These are phyloP conservation scores for Ganoderma lingzhi DNA, from an alignment of 1,284 basidiomycete genomes.

Conservation along the genomic window DNA sequence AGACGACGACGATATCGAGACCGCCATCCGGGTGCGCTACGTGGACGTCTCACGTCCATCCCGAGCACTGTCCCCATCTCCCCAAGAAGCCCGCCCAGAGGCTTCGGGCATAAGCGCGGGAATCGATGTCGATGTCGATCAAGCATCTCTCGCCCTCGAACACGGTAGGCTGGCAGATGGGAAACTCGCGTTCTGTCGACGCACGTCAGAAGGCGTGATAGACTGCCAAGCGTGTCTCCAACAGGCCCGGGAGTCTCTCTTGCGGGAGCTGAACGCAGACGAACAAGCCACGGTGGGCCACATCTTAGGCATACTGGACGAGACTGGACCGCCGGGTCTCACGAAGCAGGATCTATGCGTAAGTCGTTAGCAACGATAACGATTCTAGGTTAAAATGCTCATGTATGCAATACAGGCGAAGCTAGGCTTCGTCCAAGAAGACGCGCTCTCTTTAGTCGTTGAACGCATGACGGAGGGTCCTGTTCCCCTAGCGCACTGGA, in stretches of 20 bases:
- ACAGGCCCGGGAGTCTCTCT: conserved; percentile 48
- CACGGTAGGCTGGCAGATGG: conserved; percentile 60
- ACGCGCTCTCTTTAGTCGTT: conserved; percentile 14
- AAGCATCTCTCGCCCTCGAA: conserved; percentile 20
- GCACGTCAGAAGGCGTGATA: conserved; percentile 52
- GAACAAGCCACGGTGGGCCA: conserved; percentile 47
- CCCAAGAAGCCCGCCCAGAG: conserved; percentile 22
- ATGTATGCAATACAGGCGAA: conserved; percentile 9
- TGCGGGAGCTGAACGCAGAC: conserved; percentile 44
- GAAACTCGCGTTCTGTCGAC: conserved; percentile 58
- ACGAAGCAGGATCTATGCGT: conserved; percentile 57
- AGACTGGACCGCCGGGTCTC: conserved; percentile 55
- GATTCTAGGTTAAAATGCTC: neutral
- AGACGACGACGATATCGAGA: conserved; percentile 87
- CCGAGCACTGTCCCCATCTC: conserved; percentile 13
- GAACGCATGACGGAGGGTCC: conserved; percentile 52
- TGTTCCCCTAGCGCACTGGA: conserved; percentile 70
- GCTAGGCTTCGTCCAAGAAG: conserved; percentile 11
- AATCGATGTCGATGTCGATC: conserved; percentile 16
- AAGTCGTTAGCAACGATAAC: conserved; percentile 22
- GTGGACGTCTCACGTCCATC: conserved; percentile 29
- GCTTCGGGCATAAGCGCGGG: conserved; percentile 9
- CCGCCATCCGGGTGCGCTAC: conserved; percentile 61
- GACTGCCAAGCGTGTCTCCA: conserved; percentile 69
- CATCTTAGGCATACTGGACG: conserved; percentile 52